Conservation (phyloP, 2,329 filamentous ascomycete species). For the Teratosphaeria zuluensis region DNA sequence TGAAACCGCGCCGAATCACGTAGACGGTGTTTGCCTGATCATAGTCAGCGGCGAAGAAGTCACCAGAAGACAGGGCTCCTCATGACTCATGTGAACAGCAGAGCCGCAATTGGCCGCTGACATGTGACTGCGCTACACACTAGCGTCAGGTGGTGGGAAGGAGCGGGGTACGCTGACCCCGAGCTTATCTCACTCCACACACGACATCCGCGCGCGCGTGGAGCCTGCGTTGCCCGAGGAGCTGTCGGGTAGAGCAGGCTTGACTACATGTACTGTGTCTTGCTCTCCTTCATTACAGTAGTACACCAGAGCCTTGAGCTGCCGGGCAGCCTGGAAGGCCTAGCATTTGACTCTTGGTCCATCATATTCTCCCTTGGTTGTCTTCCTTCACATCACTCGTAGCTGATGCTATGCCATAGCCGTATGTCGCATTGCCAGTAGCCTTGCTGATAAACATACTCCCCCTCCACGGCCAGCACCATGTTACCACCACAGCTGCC, state of each 20-base stretch:
- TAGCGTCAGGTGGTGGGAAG: neutral
- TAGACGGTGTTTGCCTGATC: neutral
- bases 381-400: neutral
- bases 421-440: neutral
- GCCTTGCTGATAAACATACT: neutral
- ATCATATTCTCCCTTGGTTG: neutral
- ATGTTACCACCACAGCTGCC: slow-evolving; percentile 21
- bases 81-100: neutral
- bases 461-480: slow-evolving; percentile 2
- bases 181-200: neutral
- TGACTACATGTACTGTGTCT: neutral
- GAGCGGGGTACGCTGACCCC: neutral
- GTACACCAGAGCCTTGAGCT: neutral
- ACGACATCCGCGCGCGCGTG: neutral
- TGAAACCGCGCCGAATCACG: neutral
- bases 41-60: slow-evolving; percentile 2
- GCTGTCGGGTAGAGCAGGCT: neutral
- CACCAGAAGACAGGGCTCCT: neutral
- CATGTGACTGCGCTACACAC: neutral
- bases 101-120: neutral
- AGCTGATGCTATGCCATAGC: neutral
- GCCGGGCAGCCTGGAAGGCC: neutral
- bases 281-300: neutral
- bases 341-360: neutral
- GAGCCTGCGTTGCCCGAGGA: neutral